Percentiles rank a stretch among this genome's conserved stretches.
These are phyloP conservation scores for Bothriochloa decipiens DNA, from an alignment of 176 grass and related monocot genomes.

Conservation along the genomic window DNA sequence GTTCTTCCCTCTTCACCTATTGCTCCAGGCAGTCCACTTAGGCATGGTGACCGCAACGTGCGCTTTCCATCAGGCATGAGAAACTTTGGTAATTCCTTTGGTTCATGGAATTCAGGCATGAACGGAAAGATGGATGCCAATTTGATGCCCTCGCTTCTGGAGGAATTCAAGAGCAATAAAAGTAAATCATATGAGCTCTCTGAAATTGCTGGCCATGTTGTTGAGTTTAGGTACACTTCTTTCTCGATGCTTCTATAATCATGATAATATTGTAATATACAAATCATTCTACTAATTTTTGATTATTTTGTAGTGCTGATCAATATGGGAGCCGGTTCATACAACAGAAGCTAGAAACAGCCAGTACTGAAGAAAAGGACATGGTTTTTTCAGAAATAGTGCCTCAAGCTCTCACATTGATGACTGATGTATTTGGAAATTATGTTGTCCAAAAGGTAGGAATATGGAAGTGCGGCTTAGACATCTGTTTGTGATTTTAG, in stretches of 20 bases:
- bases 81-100: constrained; percentile 58
- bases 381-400: constrained; percentile 81
- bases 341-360: constrained; percentile 89
- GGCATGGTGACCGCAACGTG: constrained; percentile 60
- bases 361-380: constrained; percentile 70
- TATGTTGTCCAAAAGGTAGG: constrained; percentile 94
- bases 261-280: neutral
- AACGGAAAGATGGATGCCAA: constrained; percentile 50
- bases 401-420: constrained; percentile 72
- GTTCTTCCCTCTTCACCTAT: constrained; percentile 59
- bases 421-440: constrained; percentile 96
- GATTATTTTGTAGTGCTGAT: constrained; percentile 61
- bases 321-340: constrained; percentile 91
- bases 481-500: constrained; percentile 12
- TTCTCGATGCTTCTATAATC: neutral
- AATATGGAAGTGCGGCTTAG: neutral
- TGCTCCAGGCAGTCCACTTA: constrained; percentile 63
- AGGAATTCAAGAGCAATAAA: constrained; percentile 96
- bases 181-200: constrained; percentile 82
- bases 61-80: constrained; percentile 57
- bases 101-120: constrained; percentile 59
- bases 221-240: constrained; percentile 74
- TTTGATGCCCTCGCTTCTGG: constrained; percentile 69
- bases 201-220: constrained; percentile 80
- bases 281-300: constrained; percentile 13